Base-by-base conservation (phyloP, 192 early-diverging fungal genomes). In the Backusella tarrabulga region DNA sequence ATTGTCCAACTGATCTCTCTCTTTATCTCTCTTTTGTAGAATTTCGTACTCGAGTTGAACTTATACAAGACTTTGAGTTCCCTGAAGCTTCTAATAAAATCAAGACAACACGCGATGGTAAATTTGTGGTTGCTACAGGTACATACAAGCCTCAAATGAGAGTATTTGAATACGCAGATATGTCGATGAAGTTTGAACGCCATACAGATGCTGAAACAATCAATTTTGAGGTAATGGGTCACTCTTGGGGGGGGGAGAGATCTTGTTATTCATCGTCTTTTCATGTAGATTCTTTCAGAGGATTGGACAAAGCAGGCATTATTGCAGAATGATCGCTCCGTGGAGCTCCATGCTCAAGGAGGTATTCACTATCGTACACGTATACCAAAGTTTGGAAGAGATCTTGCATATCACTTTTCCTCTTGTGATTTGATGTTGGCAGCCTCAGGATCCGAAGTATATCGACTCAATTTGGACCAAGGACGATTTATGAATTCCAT, bases 141-240 rank as follows among this genome's bases (percentile, higher is more conserved):
- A 93, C 97, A n/a, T 98, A 99, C 86, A 95, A 99, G 83, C 97
- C 97, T 26, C 98, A 98, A 80, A 94, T 99, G 77, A 90, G 98
- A 68, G 95, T 97, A 0, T 99, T 87, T 74, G 98, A 99, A 63
- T 95, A 93, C 77, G 78, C 91, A 11, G 92, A 99, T 77, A 88
- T 97, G 85, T 91, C 96, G 17, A 97, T 99, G 94, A 99, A 99
- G 84, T 98, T 99, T 82, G 97, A 99, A 78, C 91, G 98, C 52
- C 95, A 98, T 82, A 95, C 95, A 1, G 94, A 99, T 75, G 84
- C 90, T 9, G 98, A 99, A 78, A 98, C 97, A 79, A 89, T 99
- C 19, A 87, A 93, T 60, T 96, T 96, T 86, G 78, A 83, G 72
- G 77, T 92, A 32, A 74, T 3, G 2, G 3, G 3, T 32, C 32